Evolutionary conservation across 1,284 basidiomycete genomes (phyloP).

Genomic region (Trichosporon coremiiforme): DNA sequence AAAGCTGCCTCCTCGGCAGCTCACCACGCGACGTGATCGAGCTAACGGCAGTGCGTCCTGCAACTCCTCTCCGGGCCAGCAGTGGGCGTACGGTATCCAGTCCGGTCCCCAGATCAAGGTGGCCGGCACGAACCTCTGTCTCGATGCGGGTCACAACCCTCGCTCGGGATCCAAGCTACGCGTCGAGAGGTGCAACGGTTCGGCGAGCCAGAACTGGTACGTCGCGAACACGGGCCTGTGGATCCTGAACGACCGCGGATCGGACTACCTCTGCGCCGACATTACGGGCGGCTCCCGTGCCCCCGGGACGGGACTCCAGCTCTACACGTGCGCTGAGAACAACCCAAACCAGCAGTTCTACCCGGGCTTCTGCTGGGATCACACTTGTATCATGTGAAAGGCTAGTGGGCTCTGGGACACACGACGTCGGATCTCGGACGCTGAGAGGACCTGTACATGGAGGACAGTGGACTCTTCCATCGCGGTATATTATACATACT

Average conservation of each 20-base stretch:
- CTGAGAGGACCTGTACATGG: background rate
- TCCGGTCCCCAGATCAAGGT: background rate
- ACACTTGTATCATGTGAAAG: slow-evolving; percentile 6
- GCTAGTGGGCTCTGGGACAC: no score
- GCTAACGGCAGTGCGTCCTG: slow-evolving; percentile 12
- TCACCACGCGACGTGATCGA: background rate
- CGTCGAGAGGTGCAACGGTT: slow-evolving; percentile 10
- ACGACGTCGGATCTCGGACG: background rate
- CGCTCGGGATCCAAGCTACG: background rate
- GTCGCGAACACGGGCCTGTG: slow-evolving; percentile 16
- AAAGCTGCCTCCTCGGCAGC: no score
- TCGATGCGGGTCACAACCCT: slow-evolving; percentile 19
- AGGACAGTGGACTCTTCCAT: no score
- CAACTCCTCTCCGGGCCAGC: slow-evolving; percentile 6
- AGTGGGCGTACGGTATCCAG: slow-evolving; percentile 9
- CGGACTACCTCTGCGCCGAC: slow-evolving; percentile 20
- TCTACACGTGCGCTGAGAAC: slow-evolving; percentile 1
- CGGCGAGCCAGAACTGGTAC: slow-evolving; percentile 5
- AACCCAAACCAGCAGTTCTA: slow-evolving; percentile 20
- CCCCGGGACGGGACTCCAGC: slow-evolving; percentile 14
- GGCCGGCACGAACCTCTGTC: slow-evolving; percentile 15
- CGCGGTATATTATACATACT: no score
- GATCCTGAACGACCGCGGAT: slow-evolving; percentile 18
- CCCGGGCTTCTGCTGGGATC: slow-evolving; percentile 15
- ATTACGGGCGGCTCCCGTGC: slow-evolving; percentile 16